Evolutionary conservation across 305 asterid genomes (phyloP), one percentile per base, ranked within the genome.

Genomic region (Coffea humblotiana): DNA sequence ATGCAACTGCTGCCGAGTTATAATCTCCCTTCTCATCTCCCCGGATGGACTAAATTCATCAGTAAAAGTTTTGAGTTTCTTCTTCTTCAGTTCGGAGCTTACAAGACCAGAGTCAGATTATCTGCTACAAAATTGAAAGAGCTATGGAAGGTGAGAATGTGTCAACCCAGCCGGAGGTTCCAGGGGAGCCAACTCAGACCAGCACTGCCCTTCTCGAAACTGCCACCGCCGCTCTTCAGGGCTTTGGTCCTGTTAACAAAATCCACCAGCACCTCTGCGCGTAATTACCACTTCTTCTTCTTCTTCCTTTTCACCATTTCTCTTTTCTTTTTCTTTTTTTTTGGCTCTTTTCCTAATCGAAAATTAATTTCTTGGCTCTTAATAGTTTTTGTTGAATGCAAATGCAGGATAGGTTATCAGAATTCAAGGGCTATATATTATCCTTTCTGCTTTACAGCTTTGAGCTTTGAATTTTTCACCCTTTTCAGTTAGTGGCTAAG

Each of bases 251-350:
- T 13, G 77, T 93, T n/a, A 95, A 93, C 88, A 92, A 92, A 58
- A 95, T 93, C 87, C 98, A 92, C 63, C 98, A 93, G 83, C 98
- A 95, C 74, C 98, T 95, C 85, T 95, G 98, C 95, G 97, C 98
- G 95, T 92, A 83, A 27, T 13, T 7, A 18, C 63, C 19, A 37
- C 0, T 4, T 56, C 63, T 56, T 56, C 9, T 2, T 56, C 63
- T 5, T 56, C 8, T 3, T 56, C 9, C 0, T 18, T 37, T 37
- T 37, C 32, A 29, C 32, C 32, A 29, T 29, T 29, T 29, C 29
- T 29, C 1, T 29, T 29, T 29, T 29, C 1, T 29, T 29, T 29
- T 29, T 29, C 1, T 29, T 29, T 29, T 29, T 29, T 29, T 29
- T 29, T 29, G 32, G 32, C 32, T 29, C 32, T 29, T 29, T 29